Evolutionary conservation across 257 asterid species (phyloP).

Genomic region (Solanum verrucosum): DNA sequence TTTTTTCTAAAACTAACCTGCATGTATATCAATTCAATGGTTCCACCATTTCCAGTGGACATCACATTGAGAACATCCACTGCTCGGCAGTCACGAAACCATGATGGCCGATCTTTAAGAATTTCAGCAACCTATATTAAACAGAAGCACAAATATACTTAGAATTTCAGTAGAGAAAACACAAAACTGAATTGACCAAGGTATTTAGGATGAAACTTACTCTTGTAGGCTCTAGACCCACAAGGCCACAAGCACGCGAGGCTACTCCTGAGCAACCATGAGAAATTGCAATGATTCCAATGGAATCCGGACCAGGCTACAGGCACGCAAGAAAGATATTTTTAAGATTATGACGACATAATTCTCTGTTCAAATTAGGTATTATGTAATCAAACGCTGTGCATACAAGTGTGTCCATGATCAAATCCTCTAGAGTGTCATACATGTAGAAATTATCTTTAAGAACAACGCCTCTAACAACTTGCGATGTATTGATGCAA

Average conservation of each 20-base stretch:
- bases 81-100: conserved; percentile 95
- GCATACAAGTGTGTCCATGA: not conserved
- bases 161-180: not conserved
- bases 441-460: not conserved
- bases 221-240: conserved; percentile 89
- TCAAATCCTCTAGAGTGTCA: not conserved
- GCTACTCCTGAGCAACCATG: conserved; percentile 66
- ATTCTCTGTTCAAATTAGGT: not conserved
- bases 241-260: conserved; percentile 99
- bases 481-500: not conserved
- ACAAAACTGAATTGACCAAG: not conserved
- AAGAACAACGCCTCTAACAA: not conserved
- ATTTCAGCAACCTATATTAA: conserved; percentile 77
- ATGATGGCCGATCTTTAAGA: conserved; percentile 89
- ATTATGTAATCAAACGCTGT: not conserved
- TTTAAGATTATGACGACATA: not conserved
- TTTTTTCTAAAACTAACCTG: conserved; percentile 39
- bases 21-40: conserved; percentile 91
- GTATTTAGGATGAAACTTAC: conserved; percentile 28
- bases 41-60: conserved; percentile 94
- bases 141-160: not conserved
- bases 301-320: conserved; percentile 75
- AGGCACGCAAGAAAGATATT: not conserved
- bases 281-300: conserved; percentile 52
- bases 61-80: conserved; percentile 79